These are phyloP conservation scores for Fusarium falciforme DNA, from an alignment of 2,329 filamentous ascomycete species.

Conservation along the genomic window DNA sequence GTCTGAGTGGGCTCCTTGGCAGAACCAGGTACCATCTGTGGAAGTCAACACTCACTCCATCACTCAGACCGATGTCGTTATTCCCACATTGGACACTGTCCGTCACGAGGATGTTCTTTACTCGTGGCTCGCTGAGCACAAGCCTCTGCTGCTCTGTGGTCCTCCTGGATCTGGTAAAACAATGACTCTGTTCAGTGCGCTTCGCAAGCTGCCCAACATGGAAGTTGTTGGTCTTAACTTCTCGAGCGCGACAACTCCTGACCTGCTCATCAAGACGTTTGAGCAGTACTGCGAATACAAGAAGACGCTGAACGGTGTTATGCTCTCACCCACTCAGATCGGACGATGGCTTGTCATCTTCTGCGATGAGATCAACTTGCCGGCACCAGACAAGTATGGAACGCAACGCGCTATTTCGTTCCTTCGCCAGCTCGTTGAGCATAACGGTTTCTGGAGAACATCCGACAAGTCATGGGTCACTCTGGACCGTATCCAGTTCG, in stretches of 20 bases:
- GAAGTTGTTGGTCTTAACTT: constrained; percentile 99
- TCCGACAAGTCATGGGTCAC: constrained; percentile 98
- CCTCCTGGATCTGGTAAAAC: constrained; percentile 99
- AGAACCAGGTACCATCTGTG: constrained; percentile 90
- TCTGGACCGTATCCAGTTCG: constrained; percentile 97
- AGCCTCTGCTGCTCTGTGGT: constrained; percentile 94
- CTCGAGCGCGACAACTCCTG: constrained; percentile 97
- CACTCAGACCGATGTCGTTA: constrained; percentile 97
- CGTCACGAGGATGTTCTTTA: constrained; percentile 99
- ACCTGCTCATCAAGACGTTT: constrained; percentile 98
- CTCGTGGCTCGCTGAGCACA: constrained; percentile 99
- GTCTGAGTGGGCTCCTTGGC: constrained; percentile 92
- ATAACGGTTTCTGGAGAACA: constrained; percentile 99
- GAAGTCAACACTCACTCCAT: constrained; percentile 99
- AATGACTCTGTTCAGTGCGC: constrained; percentile 98
- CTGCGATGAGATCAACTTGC: constrained; percentile 99
- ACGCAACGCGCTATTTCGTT: constrained; percentile 98
- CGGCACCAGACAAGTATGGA: constrained; percentile 95
- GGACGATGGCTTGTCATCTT: constrained; percentile 98
- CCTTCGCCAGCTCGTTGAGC: constrained; percentile 95
- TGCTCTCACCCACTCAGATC: constrained; percentile 95
- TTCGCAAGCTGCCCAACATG: constrained; percentile 98
- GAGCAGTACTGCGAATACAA: constrained; percentile 99
- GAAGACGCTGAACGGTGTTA: constrained; percentile 96
- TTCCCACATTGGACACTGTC: constrained; percentile 96